These are phyloP conservation scores for Dorcoceras hygrometricum DNA, from an alignment of 257 asterid species.

Conservation along the genomic window DNA sequence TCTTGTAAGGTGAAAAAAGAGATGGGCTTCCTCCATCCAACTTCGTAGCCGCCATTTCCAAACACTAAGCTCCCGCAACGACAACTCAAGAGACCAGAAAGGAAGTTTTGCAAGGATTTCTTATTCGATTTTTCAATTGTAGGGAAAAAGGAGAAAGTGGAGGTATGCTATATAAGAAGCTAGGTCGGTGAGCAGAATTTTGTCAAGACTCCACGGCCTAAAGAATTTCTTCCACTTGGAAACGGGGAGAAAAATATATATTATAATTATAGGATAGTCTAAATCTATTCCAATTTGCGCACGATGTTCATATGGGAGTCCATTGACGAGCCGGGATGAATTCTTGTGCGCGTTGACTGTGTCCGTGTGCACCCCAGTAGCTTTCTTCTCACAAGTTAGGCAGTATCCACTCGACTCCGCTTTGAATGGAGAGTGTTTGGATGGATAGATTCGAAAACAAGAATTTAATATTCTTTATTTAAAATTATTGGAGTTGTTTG, in stretches of 20 bases:
- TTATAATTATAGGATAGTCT: too few species aligned
- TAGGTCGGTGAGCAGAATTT: slow-evolving; percentile 3
- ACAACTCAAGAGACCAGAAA: too few species aligned
- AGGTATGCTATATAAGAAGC: neutral
- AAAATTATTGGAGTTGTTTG: too few species aligned
- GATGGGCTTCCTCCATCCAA: slow-evolving; percentile 40
- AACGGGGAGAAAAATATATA: neutral
- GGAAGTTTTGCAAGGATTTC: too few species aligned
- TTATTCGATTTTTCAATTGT: too few species aligned
- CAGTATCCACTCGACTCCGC: too few species aligned
- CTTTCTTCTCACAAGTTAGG: too few species aligned
- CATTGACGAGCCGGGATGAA: neutral
- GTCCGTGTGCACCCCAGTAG: neutral
- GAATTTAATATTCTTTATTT: too few species aligned
- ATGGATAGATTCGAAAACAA: too few species aligned
- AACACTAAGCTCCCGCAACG: neutral
- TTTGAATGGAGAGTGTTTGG: too few species aligned
- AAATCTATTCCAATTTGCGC: slow-evolving; percentile 10
- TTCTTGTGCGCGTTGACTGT: neutral
- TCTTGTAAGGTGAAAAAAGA: slow-evolving; percentile 84
- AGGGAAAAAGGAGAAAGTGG: neutral
- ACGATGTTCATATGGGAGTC: slow-evolving; percentile 25
- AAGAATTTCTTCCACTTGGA: neutral
- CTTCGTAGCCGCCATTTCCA: slow-evolving; percentile 45
- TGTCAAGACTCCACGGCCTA: neutral